Evolutionary conservation across 208 protist genomes (phyloP).

Genomic region (Leishmania major): DNA sequence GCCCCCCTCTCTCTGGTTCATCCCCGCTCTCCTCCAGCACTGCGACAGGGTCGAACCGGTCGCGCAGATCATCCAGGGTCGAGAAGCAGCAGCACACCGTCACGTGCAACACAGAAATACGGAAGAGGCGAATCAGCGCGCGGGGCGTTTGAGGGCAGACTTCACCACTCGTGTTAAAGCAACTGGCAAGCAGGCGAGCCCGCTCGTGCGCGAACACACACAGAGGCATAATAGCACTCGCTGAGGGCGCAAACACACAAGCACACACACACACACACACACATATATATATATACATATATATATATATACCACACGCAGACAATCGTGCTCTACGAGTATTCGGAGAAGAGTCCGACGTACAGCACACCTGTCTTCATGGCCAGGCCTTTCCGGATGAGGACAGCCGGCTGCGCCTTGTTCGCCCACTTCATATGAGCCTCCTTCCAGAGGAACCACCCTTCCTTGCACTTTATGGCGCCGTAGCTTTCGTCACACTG

Average conservation of each 20-base stretch:
- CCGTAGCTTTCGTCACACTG: constrained; percentile 52
- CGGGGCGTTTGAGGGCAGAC: not conserved
- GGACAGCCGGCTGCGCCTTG: constrained; percentile 53
- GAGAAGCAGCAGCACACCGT: not conserved
- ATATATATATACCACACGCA: no score
- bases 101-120: not conserved
- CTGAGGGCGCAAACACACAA: no score
- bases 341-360: constrained; percentile 68
- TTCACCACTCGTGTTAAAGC: not conserved
- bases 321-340: constrained; percentile 13
- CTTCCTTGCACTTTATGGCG: constrained; percentile 73
- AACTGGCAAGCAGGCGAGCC: not conserved
- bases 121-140: not conserved
- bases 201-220: not conserved
- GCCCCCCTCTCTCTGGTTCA: not conserved
- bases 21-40: not conserved
- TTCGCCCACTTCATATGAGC: constrained; percentile 63
- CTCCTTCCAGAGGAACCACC: constrained; percentile 80
- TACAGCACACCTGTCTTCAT: constrained; percentile 87
- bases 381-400: constrained; percentile 84
- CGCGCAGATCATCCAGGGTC: not conserved
- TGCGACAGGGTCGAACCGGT: not conserved
- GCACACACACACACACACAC: no score
- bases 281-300: no score
- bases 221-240: not conserved